Percentiles rank a stretch among this genome's conserved stretches.
Conservation (phyloP, 345 rosid species). For the Eucalyptus microcorys region DNA sequence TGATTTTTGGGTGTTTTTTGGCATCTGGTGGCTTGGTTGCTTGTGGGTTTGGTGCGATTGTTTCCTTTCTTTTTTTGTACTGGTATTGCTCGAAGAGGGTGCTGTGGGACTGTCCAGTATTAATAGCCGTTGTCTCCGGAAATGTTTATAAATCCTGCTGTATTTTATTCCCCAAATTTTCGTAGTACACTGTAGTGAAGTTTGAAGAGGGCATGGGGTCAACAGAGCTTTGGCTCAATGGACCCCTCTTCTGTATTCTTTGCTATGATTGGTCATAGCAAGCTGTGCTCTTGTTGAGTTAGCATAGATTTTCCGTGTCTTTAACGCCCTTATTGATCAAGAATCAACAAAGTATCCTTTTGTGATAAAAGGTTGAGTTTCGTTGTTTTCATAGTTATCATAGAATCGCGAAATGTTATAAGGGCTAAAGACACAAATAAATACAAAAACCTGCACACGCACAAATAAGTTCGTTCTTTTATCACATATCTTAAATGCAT, state of each 20-base stretch:
- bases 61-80: neutral
- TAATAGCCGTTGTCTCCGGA: constrained; percentile 70
- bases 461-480: neutral
- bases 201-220: neutral
- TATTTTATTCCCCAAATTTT: neutral
- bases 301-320: neutral
- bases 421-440: neutral
- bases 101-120: constrained; percentile 42
- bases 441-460: neutral
- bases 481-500: neutral
- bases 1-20: constrained; percentile 1
- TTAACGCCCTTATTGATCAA: neutral
- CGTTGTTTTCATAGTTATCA: neutral
- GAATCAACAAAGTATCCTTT: neutral
- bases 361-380: neutral
- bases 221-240: neutral
- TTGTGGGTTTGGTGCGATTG: neutral
- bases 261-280: neutral
- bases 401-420: neutral
- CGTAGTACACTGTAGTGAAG: neutral
- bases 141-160: neutral
- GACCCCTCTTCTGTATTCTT: neutral
- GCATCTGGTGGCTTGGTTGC: neutral
- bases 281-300: neutral
- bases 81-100: neutral